phyloP scores from a whole-genome alignment of 139 green algal genomes.

The Picochlorum costavermella region DNA sequence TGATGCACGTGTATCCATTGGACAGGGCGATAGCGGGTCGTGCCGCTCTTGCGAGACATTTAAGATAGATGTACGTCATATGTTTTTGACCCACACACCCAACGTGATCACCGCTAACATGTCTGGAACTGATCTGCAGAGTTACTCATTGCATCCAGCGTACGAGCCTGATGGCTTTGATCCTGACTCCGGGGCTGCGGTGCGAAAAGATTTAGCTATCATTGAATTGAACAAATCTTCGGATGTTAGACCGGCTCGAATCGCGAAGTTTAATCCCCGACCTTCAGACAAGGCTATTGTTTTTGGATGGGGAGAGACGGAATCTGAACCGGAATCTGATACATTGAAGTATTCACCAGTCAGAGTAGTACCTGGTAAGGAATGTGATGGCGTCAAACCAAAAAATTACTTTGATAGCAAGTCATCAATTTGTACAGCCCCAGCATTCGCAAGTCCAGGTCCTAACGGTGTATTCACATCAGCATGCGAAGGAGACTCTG shows the following conservation, averaged over 20 bases:
- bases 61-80: background rate
- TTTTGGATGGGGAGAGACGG: constrained; percentile 4
- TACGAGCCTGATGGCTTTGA: background rate
- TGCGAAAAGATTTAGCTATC: background rate
- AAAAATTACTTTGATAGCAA: constrained; percentile 4
- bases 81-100: background rate
- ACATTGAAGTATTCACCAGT: background rate
- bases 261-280: background rate
- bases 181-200: background rate
- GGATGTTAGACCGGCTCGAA: background rate
- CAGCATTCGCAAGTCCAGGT: background rate
- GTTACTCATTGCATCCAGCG: background rate
- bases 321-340: background rate
- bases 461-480: background rate
- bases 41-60: background rate
- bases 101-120: background rate
- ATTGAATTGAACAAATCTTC: background rate
- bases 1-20: background rate
- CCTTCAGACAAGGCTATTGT: background rate
- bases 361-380: background rate
- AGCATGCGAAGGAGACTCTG: constrained; percentile 6
- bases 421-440: constrained; percentile 4
- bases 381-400: background rate
- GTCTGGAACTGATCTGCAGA: background rate
- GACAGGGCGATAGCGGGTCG: background rate